A percentile compares a stretch with the other conserved stretches of the same genome.
phyloP scores from a whole-genome alignment of 805 yeast species.

The Clavispora phyllophila region DNA sequence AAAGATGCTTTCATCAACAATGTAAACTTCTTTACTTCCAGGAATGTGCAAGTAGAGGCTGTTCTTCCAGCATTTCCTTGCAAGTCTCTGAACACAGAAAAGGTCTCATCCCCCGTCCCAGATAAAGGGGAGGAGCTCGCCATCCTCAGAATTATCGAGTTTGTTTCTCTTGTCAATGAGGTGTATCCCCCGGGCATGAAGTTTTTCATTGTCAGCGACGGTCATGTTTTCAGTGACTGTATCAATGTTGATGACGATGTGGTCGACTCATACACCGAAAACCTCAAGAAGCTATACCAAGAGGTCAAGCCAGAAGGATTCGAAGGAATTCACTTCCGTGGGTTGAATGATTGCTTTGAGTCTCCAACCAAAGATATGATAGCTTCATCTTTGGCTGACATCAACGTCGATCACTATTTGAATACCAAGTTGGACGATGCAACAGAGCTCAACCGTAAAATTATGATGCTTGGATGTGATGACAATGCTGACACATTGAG shows the following conservation, averaged over 20 bases:
- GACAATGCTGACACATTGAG: conserved; percentile 32
- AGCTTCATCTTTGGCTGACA: conserved; percentile 14
- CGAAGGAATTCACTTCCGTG: conserved; percentile 26
- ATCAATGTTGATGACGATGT: conserved; percentile 54
- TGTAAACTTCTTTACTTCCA: conserved; percentile 45
- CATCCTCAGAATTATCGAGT: conserved; percentile 24
- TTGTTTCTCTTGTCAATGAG: conserved; percentile 22
- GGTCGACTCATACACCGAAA: conserved; percentile 44
- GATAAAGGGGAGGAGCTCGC: conserved; percentile 48
- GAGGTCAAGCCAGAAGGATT: conserved; percentile 26
- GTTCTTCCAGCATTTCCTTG: conserved; percentile 65
- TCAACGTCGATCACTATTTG: conserved; percentile 26
- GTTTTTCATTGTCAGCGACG: conserved; percentile 56
- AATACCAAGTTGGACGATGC: conserved; percentile 27
- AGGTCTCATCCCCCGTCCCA: conserved; percentile 46
- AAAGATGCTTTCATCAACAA: conserved; percentile 37
- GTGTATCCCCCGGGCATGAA: conserved; percentile 53
- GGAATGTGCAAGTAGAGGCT: conserved; percentile 46
- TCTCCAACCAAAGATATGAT: conserved; percentile 15
- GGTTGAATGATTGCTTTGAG: conserved; percentile 32
- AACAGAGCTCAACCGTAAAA: conserved; percentile 33
- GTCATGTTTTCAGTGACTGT: conserved; percentile 63
- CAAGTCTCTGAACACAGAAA: conserved; percentile 52
- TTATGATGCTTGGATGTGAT: conserved; percentile 34
- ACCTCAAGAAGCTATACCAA: conserved; percentile 41